Conservation (phyloP, 2,329 filamentous ascomycete genomes). For the Cryphonectria carpinicola region DNA sequence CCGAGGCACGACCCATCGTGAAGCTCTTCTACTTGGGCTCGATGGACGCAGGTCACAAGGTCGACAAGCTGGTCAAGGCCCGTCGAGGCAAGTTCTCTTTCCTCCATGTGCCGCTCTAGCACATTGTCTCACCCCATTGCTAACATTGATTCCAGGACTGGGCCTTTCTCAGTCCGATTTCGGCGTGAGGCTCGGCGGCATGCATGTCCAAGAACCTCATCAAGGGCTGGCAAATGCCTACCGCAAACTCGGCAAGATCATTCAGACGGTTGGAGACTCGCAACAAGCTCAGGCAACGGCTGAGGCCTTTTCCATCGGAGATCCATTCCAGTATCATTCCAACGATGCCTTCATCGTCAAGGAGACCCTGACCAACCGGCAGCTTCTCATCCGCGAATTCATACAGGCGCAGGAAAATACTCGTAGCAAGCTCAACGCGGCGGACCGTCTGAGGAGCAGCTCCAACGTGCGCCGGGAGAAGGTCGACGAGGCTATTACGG, state of each 20-base stretch:
- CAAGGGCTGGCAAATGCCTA: constrained; percentile 86
- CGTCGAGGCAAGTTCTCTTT: constrained; percentile 70
- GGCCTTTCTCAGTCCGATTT: constrained; percentile 92
- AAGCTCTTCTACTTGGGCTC: constrained; percentile 95
- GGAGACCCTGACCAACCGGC: constrained; percentile 95
- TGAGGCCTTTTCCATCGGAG: constrained; percentile 91
- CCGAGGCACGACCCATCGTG: constrained; percentile 85
- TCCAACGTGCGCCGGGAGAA: constrained; percentile 90
- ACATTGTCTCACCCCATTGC: constrained; percentile 31
- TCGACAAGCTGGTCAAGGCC: constrained; percentile 91
- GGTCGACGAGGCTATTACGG: constrained; percentile 93
- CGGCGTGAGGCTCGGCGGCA: constrained; percentile 83
- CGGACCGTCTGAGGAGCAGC: constrained; percentile 85
- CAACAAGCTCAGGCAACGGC: constrained; percentile 96
- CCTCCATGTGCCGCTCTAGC: neutral
- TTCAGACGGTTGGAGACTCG: constrained; percentile 92
- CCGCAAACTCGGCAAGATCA: constrained; percentile 89
- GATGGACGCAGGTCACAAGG: constrained; percentile 97
- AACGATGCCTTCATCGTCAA: constrained; percentile 97
- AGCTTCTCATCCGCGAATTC: constrained; percentile 92
- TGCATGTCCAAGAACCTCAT: constrained; percentile 91
- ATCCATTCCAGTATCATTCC: constrained; percentile 93
- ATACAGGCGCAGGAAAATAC: constrained; percentile 87
- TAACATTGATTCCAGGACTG: constrained; percentile 64
- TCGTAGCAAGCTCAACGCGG: constrained; percentile 79